Percentiles rank a stretch among this genome's conserved stretches.
Evolutionary conservation across 768 basidiomycete species (phyloP).

Genomic region (Lyophyllum semitale): DNA sequence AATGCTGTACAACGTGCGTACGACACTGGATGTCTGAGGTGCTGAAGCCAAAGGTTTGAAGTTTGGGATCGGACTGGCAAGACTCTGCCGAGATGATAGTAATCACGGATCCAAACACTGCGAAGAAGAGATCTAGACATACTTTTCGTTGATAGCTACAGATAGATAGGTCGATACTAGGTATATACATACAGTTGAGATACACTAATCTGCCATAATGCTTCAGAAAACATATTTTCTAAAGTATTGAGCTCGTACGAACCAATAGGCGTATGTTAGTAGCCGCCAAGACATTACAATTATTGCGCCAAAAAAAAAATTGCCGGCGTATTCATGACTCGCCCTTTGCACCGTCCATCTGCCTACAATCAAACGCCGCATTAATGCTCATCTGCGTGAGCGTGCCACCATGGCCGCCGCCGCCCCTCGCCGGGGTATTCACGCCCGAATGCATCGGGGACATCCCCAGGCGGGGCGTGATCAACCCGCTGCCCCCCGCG

Average conservation of each 20-base stretch:
- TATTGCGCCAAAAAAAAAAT: not conserved
- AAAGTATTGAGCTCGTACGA: no score
- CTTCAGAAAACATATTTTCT: no score
- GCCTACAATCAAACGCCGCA: constrained; percentile 41
- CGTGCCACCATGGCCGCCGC: constrained; percentile 14
- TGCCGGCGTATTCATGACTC: constrained; percentile 23
- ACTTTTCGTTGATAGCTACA: no score
- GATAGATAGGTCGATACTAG: no score
- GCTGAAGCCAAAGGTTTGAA: no score
- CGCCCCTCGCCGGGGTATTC: constrained; percentile 43
- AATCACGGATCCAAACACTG: not conserved
- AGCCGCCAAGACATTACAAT: not conserved
- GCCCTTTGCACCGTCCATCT: constrained; percentile 33
- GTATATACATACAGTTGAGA: not conserved
- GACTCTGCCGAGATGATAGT: no score
- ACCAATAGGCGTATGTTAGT: not conserved
- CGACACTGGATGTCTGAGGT: no score
- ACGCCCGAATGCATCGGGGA: constrained; percentile 62
- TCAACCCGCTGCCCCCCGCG: constrained; percentile 79
- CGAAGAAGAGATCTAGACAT: not conserved
- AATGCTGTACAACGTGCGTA: not conserved
- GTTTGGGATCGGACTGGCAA: no score
- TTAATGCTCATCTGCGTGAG: constrained; percentile 51
- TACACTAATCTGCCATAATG: not conserved
- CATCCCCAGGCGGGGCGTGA: constrained; percentile 68